phyloP scores from a whole-genome alignment of 805 yeast genomes.

The Starmerella bombicola region DNA sequence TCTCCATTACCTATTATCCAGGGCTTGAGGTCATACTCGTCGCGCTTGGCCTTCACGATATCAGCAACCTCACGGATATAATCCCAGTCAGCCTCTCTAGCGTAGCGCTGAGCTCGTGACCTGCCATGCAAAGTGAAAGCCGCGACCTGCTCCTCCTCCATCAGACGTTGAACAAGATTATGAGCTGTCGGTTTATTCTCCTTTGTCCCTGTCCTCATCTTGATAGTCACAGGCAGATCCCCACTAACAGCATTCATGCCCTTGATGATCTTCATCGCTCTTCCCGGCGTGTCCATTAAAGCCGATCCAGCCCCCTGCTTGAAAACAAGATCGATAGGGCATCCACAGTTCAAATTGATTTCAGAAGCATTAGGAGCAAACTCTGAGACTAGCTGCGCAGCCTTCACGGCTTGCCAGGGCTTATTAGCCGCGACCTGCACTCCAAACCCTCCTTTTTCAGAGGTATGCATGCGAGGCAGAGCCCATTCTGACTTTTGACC shows the following conservation, averaged over 20 bases:
- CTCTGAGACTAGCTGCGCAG: conserved; percentile 63
- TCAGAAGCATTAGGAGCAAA: conserved; percentile 57
- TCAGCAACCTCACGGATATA: conserved; percentile 66
- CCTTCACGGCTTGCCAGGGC: conserved; percentile 87
- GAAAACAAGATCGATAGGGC: conserved; percentile 92
- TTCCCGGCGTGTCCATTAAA: conserved; percentile 75
- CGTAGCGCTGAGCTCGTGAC: conserved; percentile 89
- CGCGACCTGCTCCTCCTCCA: conserved; percentile 69
- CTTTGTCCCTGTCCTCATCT: conserved; percentile 81
- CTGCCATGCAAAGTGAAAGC: conserved; percentile 94
- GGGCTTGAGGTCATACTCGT: conserved; percentile 52
- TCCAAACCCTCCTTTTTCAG: conserved; percentile 70
- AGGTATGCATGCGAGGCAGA: conserved; percentile 69
- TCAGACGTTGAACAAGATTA: conserved; percentile 52
- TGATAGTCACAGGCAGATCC: conserved; percentile 84
- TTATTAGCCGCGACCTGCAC: conserved; percentile 86
- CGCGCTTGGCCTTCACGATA: conserved; percentile 44
- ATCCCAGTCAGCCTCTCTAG: conserved; percentile 85
- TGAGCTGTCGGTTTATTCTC: conserved; percentile 85
- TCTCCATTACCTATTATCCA: conserved; percentile 95
- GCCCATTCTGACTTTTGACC: conserved; percentile 98
- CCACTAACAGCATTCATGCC: conserved; percentile 83
- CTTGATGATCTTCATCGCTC: conserved; percentile 61
- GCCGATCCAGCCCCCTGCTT: conserved; percentile 95
- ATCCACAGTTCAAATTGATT: conserved; percentile 86